Evolutionary conservation across 2,329 filamentous ascomycete species (phyloP), one percentile per base, ranked within the genome.

Genomic region (Orbilia quercus): DNA sequence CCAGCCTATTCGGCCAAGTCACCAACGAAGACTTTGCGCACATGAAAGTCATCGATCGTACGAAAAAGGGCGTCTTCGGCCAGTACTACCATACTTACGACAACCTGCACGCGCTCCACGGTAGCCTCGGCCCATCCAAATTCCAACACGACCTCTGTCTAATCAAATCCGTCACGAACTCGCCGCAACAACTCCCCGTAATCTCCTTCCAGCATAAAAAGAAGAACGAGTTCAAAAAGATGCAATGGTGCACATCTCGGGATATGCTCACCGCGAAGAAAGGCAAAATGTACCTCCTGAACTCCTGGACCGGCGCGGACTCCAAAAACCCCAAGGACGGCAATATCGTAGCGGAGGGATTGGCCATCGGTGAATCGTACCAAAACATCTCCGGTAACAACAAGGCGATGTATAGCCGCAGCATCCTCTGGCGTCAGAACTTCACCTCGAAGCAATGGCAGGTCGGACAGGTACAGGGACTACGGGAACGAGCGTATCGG

Each of bases 391-490:
- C 59, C 1, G 38, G n/a, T 2, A 60, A 31, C 9, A 62, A 72
- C 34, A 72, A 72, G 23, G 59, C 40, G 20, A 72, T 72, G 67
- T 72, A 72, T 20, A 65, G 59, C n/a, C 67, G 67, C 28, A 72
- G 67, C 31, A 55, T 72, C 22, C 51, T 72, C 7, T 72, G 67
- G 67, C 47, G 67, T n/a, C 67, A 72, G 31, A 72, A 72, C 47
- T 72, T 72, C 28, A 72, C 67, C 9, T 65, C 59, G 22, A 72
- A 72, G 20, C 59, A 72, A 54, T 72, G 67, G 67, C 67, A 72
- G 18, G 60, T 72, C 22, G 59, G 67, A 1, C 67, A 72, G 23
- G 67, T 72, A 2, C 59, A 53, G 42, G 67, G 67, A 2, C 38
- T 72, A 1, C 55, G 62, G 6, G 67, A 72, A 23, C 62, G 67